Percentiles rank a stretch among this genome's conserved stretches.
phyloP scores from a whole-genome alignment of 208 protist genomes.

The Spongospora subterranea region DNA sequence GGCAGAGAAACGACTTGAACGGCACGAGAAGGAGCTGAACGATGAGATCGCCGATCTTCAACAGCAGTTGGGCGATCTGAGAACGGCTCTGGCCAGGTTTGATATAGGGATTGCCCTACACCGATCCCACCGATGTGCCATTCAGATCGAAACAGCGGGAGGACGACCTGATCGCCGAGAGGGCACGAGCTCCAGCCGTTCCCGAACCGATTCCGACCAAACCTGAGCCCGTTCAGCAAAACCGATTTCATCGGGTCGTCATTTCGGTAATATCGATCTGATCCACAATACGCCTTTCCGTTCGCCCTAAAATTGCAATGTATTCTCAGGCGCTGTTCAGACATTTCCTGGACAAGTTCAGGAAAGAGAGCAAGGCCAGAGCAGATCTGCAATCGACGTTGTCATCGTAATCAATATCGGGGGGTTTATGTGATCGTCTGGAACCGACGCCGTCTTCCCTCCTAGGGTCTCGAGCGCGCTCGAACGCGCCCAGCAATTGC shows the following conservation, averaged over 20 bases:
- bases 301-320: too few relatives aligned
- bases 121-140: not conserved
- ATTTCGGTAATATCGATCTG: too few relatives aligned
- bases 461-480: not conserved
- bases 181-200: too few relatives aligned
- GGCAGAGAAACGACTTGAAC: not conserved
- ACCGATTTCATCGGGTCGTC: too few relatives aligned
- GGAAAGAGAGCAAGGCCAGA: constrained; percentile 21
- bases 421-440: too few relatives aligned
- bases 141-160: not conserved
- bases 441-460: too few relatives aligned
- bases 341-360: constrained; percentile 33
- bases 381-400: not conserved
- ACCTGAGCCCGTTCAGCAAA: constrained; percentile 3
- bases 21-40: not conserved
- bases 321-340: not conserved
- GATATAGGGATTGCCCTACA: too few relatives aligned
- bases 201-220: too few relatives aligned
- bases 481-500: not conserved
- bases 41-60: not conserved
- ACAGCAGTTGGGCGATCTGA: not conserved
- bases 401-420: not conserved
- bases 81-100: not conserved
- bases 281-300: too few relatives aligned
- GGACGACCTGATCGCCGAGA: not conserved